phyloP scores from a whole-genome alignment of 495 filamentous ascomycete genomes.

The Usnea hakonensis region DNA sequence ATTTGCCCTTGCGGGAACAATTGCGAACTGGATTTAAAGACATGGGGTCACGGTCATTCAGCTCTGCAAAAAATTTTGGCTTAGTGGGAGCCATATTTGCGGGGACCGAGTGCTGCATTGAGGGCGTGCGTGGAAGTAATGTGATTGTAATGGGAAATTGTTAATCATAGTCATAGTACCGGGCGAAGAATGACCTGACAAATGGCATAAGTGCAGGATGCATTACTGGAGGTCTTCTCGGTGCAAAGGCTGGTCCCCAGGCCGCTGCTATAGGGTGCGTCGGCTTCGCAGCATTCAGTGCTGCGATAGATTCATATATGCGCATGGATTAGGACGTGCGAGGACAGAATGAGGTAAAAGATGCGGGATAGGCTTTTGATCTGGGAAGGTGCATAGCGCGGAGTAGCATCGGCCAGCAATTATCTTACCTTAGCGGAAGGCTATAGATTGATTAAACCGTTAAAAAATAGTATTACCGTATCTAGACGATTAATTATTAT shows the following conservation, averaged over 20 bases:
- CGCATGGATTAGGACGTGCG: constrained; percentile 41
- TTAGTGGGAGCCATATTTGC: constrained; percentile 81
- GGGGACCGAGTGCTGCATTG: constrained; percentile 93
- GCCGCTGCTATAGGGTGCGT: constrained; percentile 84
- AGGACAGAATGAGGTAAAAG: background rate
- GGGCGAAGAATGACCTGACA: constrained; percentile 87
- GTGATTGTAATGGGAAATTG: background rate
- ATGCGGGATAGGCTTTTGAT: background rate
- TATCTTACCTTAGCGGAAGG: too few species aligned
- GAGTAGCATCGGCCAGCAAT: too few species aligned
- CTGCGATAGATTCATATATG: constrained; percentile 91
- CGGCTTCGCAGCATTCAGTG: constrained; percentile 91
- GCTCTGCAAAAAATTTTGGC: constrained; percentile 90
- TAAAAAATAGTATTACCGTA: too few species aligned
- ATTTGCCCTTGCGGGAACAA: constrained; percentile 75
- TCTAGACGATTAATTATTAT: too few species aligned
- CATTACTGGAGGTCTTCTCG: constrained; percentile 81
- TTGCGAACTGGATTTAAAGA: constrained; percentile 79
- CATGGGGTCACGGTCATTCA: constrained; percentile 78
- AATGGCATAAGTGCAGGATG: constrained; percentile 88
- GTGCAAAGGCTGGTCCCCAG: constrained; percentile 78
- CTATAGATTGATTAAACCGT: too few species aligned
- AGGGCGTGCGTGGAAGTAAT: constrained; percentile 45
- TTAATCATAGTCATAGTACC: constrained; percentile 31
- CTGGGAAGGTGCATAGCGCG: constrained; percentile 14